Conservation (phyloP, 352 stramenopile species). For the Saprolegnia parasitica region DNA sequence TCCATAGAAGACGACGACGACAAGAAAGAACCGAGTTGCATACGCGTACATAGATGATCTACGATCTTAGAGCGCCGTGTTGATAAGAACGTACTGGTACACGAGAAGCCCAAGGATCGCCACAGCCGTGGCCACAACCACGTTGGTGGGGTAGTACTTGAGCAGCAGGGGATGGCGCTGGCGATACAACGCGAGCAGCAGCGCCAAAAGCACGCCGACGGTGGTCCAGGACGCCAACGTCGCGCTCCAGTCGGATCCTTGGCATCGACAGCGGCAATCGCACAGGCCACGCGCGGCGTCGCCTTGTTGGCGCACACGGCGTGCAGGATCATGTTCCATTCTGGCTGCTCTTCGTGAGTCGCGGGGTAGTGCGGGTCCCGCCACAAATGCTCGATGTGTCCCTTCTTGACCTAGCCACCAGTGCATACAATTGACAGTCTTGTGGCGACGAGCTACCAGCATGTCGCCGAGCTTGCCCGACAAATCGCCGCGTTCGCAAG, state of each 20-base stretch:
- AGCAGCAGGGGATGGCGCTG: slow-evolving; percentile 13
- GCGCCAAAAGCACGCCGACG: slow-evolving; percentile 8
- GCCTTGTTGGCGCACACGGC: slow-evolving; percentile 43
- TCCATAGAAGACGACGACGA: too few species aligned
- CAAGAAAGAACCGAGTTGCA: not conserved
- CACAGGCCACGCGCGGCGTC: slow-evolving; percentile 44
- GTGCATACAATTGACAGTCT: not conserved
- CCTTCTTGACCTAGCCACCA: slow-evolving; percentile 9
- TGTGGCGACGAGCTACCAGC: slow-evolving; percentile 20
- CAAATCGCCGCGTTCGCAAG: slow-evolving; percentile 57
- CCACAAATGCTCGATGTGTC: slow-evolving; percentile 34
- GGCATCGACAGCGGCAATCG: slow-evolving; percentile 11
- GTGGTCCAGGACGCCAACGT: slow-evolving; percentile 7
- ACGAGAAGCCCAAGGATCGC: slow-evolving; percentile 13
- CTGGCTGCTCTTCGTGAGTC: slow-evolving; percentile 37
- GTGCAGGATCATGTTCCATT: slow-evolving; percentile 66
- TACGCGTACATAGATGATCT: not conserved
- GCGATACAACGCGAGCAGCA: not conserved
- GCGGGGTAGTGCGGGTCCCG: slow-evolving; percentile 45
- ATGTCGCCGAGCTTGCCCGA: slow-evolving; percentile 47
- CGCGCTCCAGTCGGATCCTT: not conserved
- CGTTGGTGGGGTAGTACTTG: slow-evolving; percentile 25
- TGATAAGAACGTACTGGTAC: slow-evolving; percentile 19
- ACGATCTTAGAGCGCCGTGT: slow-evolving; percentile 2
- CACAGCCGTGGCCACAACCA: slow-evolving; percentile 12